phyloP scores from a whole-genome alignment of 106 monocot species.

The Amphibolis antarctica region DNA sequence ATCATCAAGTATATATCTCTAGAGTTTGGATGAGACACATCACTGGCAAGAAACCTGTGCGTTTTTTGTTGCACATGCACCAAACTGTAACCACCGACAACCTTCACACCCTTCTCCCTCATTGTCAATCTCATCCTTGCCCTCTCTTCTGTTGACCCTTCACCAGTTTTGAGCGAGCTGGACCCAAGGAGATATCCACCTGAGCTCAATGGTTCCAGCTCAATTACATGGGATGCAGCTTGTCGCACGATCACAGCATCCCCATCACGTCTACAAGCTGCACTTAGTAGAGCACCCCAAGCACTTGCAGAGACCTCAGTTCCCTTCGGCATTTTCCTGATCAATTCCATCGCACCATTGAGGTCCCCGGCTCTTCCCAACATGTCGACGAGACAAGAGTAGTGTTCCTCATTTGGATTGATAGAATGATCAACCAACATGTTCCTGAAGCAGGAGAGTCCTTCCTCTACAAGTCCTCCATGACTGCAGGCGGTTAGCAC shows the following conservation, averaged over 20 bases:
- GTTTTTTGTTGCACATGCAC: slow-evolving; percentile 31
- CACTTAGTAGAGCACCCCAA: slow-evolving; percentile 80
- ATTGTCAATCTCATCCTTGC: slow-evolving; percentile 41
- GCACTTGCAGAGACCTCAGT: slow-evolving; percentile 29
- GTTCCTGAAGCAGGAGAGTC: slow-evolving; percentile 34
- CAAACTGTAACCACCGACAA: slow-evolving; percentile 50
- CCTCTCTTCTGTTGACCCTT: slow-evolving; percentile 9
- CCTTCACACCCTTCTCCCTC: slow-evolving; percentile 43
- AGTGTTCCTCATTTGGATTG: slow-evolving; percentile 40
- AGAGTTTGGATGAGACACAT: slow-evolving; percentile 39
- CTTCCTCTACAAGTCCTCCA: slow-evolving; percentile 64
- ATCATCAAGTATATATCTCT: slow-evolving; percentile 51
- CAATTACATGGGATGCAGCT: slow-evolving; percentile 34
- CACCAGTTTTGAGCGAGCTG: slow-evolving; percentile 20
- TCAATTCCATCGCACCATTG: slow-evolving; percentile 29
- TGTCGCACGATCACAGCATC: slow-evolving; percentile 25
- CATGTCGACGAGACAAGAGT: slow-evolving; percentile 80
- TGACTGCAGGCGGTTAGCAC: slow-evolving; percentile 63
- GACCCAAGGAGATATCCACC: slow-evolving; percentile 45
- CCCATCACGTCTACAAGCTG: slow-evolving; percentile 32
- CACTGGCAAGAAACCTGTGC: slow-evolving; percentile 53
- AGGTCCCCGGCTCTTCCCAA: slow-evolving; percentile 59
- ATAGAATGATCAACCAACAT: slow-evolving; percentile 23
- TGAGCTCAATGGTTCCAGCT: slow-evolving; percentile 51
- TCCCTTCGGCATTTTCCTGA: slow-evolving; percentile 30